A percentile compares a stretch with the other conserved stretches of the same genome.
These are phyloP conservation scores for Pythium aphanidermatum DNA, from an alignment of 352 stramenopile genomes.

Conservation along the genomic window DNA sequence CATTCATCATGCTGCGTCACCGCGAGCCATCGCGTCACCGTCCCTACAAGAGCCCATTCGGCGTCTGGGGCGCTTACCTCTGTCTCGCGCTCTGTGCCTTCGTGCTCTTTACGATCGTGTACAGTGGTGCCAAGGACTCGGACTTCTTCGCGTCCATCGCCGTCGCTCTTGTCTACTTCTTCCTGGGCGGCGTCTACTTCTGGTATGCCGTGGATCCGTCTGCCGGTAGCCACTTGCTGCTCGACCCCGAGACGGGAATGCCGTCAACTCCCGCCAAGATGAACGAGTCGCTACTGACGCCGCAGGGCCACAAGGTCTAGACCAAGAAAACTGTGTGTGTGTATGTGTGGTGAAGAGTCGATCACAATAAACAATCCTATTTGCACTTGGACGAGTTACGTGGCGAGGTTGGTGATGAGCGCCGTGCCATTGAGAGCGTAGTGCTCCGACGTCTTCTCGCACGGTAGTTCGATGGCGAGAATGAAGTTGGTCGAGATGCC, in stretches of 20 bases:
- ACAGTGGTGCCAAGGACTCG: slow-evolving; percentile 41
- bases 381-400: slow-evolving; percentile 5
- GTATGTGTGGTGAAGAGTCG: background rate
- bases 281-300: slow-evolving; percentile 22
- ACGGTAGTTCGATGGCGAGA: slow-evolving; percentile 84
- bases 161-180: slow-evolving; percentile 39
- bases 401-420: slow-evolving; percentile 76
- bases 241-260: slow-evolving; percentile 11
- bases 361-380: background rate
- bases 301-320: slow-evolving; percentile 10
- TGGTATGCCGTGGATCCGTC: slow-evolving; percentile 8
- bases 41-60: slow-evolving; percentile 54
- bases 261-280: slow-evolving; percentile 10
- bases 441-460: slow-evolving; percentile 56
- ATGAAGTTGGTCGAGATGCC: slow-evolving; percentile 93
- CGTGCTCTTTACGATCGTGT: slow-evolving; percentile 53
- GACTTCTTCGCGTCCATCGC: slow-evolving; percentile 61
- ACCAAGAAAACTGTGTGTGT: background rate
- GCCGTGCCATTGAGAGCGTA: slow-evolving; percentile 90
- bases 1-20: slow-evolving; percentile 53
- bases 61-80: slow-evolving; percentile 38
- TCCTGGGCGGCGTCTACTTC: slow-evolving; percentile 30
- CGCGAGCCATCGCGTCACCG: slow-evolving; percentile 40
- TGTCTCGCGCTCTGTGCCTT: slow-evolving; percentile 40
- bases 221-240: slow-evolving; percentile 7